Percentiles rank a stretch among this genome's conserved stretches.
Evolutionary conservation across 345 rosid species (phyloP).

Genomic region (Dimocarpus longan): DNA sequence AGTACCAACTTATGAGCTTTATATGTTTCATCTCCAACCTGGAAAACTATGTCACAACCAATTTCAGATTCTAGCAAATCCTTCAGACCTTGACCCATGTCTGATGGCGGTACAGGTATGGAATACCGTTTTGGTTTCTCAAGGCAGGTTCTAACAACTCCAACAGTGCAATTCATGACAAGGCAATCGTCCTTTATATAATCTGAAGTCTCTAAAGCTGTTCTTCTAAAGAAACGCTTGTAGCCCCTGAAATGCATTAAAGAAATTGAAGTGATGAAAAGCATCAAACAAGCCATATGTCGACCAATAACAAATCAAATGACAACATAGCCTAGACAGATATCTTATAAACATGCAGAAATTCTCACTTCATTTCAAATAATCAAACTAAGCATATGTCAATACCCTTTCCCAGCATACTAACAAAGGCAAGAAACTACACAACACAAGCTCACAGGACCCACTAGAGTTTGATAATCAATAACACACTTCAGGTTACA

Average conservation of each 20-base stretch:
- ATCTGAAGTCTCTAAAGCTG: constrained; percentile 74
- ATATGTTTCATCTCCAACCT: constrained; percentile 75
- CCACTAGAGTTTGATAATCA: not conserved
- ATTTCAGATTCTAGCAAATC: constrained; percentile 71
- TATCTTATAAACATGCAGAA: not conserved
- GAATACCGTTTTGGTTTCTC: constrained; percentile 71
- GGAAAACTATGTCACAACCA: constrained; percentile 75
- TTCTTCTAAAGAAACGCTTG: constrained; percentile 80
- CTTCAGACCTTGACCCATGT: constrained; percentile 75
- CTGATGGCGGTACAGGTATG: constrained; percentile 63
- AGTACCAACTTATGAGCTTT: constrained; percentile 89
- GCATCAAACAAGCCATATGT: not conserved
- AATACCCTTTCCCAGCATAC: not conserved
- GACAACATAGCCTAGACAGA: not conserved
- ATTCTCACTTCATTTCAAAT: not conserved
- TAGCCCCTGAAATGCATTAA: constrained; percentile 71
- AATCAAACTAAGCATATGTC: not conserved
- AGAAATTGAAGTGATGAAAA: constrained; percentile 8
- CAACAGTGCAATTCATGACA: constrained; percentile 83
- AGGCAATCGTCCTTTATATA: constrained; percentile 84
- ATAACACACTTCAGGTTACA: not conserved
- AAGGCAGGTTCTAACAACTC: constrained; percentile 75
- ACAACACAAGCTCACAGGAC: not conserved
- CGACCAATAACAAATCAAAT: not conserved
- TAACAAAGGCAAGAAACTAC: not conserved